Base-by-base conservation (phyloP, 2,329 filamentous ascomycete genomes). In the Colletotrichum orchidophilum region DNA sequence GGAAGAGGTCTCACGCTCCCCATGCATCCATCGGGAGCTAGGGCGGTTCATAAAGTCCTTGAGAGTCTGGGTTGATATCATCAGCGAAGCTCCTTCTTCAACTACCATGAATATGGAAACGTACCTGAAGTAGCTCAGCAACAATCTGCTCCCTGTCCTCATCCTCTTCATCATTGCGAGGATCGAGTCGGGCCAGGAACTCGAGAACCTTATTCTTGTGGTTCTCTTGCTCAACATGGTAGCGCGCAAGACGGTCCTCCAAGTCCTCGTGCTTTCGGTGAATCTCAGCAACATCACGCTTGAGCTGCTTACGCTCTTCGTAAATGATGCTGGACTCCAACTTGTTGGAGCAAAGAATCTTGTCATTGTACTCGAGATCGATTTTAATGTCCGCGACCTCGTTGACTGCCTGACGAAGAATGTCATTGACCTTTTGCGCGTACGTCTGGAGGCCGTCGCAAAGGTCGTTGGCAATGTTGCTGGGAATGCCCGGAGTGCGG, bases 301-400 rank as follows among this genome's bases (percentile, higher is more conserved):
- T 73, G 33, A 73, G 63, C 60, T 65, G 58, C 59, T 73, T 53
- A 24, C 61, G 53, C 33, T 73, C 63, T 33, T 73, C 73, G 13
- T 50, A 27, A n/a, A 73, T 53, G 21, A 66, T 63, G 18, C 62
- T 70, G 33, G 71, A 62, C 60, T 73, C 73, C 24, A 73, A 33
- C 52, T 73, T 73, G 31, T 62, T 73, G 60, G 71, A 73, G 27
- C 62, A 71, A 60, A 74, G 69, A n/a, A 73, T 63, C 50, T 80
- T 80, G n/a, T 76, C 69, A 46, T 74, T 77, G 74, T 82, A 82
- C 24, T 74, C 72, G 5, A 83, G 69, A 54, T 82, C 78, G 5
- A 75, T 75, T 18, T 77, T 75, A 1, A 83, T 60, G n/a, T 74
- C 73, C 11, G 73, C 64, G 27, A 72, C 67, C 46, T 74, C 73